Conservation (phyloP, 768 basidiomycete species). For the Leccinum incarnatum region DNA sequence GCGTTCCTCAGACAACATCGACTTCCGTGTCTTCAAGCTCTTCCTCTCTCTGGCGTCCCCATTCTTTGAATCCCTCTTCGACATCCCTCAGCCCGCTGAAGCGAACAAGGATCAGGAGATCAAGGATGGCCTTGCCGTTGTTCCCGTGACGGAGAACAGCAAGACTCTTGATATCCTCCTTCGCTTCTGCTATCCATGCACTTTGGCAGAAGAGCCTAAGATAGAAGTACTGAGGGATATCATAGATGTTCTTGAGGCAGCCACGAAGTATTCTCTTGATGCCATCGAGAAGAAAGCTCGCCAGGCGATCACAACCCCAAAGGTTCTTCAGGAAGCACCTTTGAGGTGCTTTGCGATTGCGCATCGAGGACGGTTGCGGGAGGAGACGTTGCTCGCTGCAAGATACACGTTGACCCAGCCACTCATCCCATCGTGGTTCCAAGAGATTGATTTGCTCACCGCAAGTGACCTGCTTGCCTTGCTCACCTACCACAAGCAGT, state of each 20-base stretch:
- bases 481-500: slow-evolving; percentile 19
- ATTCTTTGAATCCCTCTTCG: slow-evolving; percentile 35
- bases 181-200: slow-evolving; percentile 4
- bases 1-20: slow-evolving; percentile 27
- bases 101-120: slow-evolving; percentile 7
- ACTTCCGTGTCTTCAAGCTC: slow-evolving; percentile 25
- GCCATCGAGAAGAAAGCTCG: slow-evolving; percentile 13
- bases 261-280: slow-evolving; percentile 19
- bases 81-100: slow-evolving; percentile 23
- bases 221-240: slow-evolving; percentile 12
- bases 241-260: slow-evolving; percentile 7
- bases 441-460: slow-evolving; percentile 29
- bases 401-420: slow-evolving; percentile 28
- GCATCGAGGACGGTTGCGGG: slow-evolving; percentile 13
- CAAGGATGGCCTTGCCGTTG: slow-evolving; percentile 16
- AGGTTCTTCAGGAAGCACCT: slow-evolving; percentile 20
- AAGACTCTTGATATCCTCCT: slow-evolving; percentile 19
- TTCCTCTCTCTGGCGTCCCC: slow-evolving; percentile 7
- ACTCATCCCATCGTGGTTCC: slow-evolving; percentile 21
- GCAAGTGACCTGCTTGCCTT: slow-evolving; percentile 26
- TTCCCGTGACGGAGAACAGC: slow-evolving; percentile 11
- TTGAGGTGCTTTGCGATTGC: slow-evolving; percentile 34
- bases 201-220: slow-evolving; percentile 20
- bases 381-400: slow-evolving; percentile 29
- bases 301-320: slow-evolving; percentile 18